Percentiles rank a stretch among this genome's conserved stretches.
These are phyloP conservation scores for Incumbomyces delicatus DNA, from an alignment of 2,329 filamentous ascomycete species.

Conservation along the genomic window DNA sequence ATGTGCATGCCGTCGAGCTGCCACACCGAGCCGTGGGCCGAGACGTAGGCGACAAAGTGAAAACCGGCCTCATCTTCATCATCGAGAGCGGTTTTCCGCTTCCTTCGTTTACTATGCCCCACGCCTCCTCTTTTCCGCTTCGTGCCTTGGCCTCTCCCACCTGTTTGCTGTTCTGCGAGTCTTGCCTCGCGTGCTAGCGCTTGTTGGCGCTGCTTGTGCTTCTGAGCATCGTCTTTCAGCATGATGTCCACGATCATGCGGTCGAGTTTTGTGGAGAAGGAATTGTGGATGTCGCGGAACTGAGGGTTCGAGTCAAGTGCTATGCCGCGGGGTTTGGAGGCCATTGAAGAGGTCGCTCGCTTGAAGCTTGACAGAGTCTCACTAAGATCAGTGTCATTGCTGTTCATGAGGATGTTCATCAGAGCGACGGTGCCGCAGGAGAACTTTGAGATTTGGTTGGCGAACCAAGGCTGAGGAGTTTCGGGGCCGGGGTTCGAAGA, in stretches of 20 bases:
- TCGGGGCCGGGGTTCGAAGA: slow-evolving; percentile 39
- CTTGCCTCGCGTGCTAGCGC: not conserved
- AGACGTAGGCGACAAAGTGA: slow-evolving; percentile 86
- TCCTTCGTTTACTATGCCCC: slow-evolving; percentile 31
- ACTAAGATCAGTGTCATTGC: slow-evolving; percentile 56
- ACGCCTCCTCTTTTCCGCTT: slow-evolving; percentile 28
- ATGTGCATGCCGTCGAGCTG: slow-evolving; percentile 75
- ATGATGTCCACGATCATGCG: slow-evolving; percentile 19
- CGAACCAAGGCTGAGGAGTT: slow-evolving; percentile 67
- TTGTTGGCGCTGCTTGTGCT: slow-evolving; percentile 21
- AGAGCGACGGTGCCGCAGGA: slow-evolving; percentile 88
- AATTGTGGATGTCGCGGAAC: slow-evolving; percentile 77
- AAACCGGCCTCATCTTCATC: slow-evolving; percentile 54
- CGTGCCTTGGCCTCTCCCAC: slow-evolving; percentile 14
- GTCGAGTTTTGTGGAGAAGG: slow-evolving; percentile 56
- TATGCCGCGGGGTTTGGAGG: slow-evolving; percentile 65
- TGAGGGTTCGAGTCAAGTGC: slow-evolving; percentile 64
- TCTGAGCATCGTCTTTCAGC: slow-evolving; percentile 44
- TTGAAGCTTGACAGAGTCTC: slow-evolving; percentile 64
- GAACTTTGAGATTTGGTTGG: slow-evolving; percentile 78
- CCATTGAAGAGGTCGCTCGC: slow-evolving; percentile 56
- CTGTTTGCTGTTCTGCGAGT: slow-evolving; percentile 24
- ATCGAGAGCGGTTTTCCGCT: slow-evolving; percentile 15
- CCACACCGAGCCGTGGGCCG: slow-evolving; percentile 65
- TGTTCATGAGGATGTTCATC: slow-evolving; percentile 89